Conservation (phyloP, 768 basidiomycete genomes). For the Hebeloma cylindrosporum region DNA sequence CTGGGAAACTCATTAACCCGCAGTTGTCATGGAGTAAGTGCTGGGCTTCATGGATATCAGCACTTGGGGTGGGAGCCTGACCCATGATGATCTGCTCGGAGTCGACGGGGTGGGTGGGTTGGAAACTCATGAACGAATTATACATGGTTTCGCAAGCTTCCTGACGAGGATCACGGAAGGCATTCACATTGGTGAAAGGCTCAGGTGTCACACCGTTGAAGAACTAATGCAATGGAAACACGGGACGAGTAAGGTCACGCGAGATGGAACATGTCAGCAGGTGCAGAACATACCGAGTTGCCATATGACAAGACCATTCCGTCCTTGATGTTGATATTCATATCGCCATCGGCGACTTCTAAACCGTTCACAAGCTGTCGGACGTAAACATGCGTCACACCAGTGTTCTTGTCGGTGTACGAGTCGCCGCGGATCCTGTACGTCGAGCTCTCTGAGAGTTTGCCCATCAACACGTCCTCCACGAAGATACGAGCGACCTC, state of each 20-base stretch:
- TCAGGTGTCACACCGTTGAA: constrained; percentile 60
- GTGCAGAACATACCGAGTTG: constrained; percentile 62
- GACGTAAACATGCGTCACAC: constrained; percentile 88
- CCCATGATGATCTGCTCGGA: constrained; percentile 39
- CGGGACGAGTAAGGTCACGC: constrained; percentile 11
- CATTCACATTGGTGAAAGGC: constrained; percentile 31
- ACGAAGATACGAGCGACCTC: constrained; percentile 68
- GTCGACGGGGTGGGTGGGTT: constrained; percentile 24
- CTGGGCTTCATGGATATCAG: constrained; percentile 32
- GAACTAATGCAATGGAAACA: constrained; percentile 54
- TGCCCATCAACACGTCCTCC: constrained; percentile 42
- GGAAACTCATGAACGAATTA: constrained; percentile 28
- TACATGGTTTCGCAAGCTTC: constrained; percentile 51
- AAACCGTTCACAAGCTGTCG: constrained; percentile 83
- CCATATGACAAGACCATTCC: constrained; percentile 85
- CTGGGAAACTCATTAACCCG: constrained; percentile 42
- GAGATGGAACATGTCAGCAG: not conserved
- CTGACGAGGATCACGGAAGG: constrained; percentile 46
- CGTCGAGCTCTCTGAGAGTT: constrained; percentile 36
- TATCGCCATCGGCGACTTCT: constrained; percentile 87
- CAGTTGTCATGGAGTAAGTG: constrained; percentile 62
- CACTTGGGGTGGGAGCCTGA: constrained; percentile 16
- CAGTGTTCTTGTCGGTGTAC: constrained; percentile 83
- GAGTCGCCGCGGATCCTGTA: constrained; percentile 77
- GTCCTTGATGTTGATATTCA: constrained; percentile 90